Conservation (phyloP, 164 flowering plant species). For the Berberis thunbergii region DNA sequence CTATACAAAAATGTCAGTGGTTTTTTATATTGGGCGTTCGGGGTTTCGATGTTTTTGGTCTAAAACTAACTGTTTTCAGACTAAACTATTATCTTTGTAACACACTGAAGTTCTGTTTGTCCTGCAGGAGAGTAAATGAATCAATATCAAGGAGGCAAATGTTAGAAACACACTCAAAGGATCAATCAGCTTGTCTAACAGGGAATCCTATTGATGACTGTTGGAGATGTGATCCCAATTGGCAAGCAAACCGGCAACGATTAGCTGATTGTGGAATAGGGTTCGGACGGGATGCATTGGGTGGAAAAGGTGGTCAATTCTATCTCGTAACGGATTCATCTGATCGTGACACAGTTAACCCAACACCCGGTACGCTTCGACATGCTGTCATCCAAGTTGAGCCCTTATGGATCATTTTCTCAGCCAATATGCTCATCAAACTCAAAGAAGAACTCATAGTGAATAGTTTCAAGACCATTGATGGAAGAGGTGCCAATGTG, state of each 20-base stretch:
- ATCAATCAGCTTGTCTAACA: constrained; percentile 28
- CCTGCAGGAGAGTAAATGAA: constrained; percentile 27
- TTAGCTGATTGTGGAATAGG: constrained; percentile 80
- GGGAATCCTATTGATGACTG: constrained; percentile 83
- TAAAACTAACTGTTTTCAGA: neutral
- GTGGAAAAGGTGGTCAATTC: constrained; percentile 65
- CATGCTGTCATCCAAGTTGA: constrained; percentile 56
- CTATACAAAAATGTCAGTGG: neutral
- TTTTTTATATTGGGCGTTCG: too few species aligned
- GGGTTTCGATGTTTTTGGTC: too few species aligned
- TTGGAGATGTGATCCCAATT: constrained; percentile 72
- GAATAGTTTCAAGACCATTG: constrained; percentile 73
- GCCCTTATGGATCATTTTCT: constrained; percentile 73
- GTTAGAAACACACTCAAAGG: neutral
- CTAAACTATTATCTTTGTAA: neutral
- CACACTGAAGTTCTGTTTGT: neutral
- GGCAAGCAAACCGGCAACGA: constrained; percentile 50
- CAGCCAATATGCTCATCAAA: constrained; percentile 48
- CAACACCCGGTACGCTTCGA: constrained; percentile 64
- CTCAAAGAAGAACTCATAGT: constrained; percentile 58
- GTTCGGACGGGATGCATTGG: constrained; percentile 52
- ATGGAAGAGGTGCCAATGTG: constrained; percentile 68
- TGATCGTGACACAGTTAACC: constrained; percentile 45
- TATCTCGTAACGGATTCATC: constrained; percentile 72
- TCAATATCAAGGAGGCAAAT: constrained; percentile 31